Evolutionary conservation across 352 stramenopile species (phyloP).

Genomic region (Phytophthora pini): DNA sequence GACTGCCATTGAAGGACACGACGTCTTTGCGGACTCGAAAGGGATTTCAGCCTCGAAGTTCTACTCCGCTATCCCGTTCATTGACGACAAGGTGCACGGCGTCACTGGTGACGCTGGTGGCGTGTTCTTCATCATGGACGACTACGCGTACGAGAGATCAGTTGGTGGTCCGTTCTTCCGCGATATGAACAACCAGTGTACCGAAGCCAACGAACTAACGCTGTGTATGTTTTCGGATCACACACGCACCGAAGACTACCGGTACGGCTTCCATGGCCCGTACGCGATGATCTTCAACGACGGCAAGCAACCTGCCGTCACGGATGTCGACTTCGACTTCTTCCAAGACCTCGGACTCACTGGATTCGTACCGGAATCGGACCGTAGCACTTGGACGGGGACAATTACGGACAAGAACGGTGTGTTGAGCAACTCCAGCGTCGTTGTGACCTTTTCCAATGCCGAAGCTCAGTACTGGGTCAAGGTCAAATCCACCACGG

Average conservation of each 20-base stretch:
- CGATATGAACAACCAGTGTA: conserved; percentile 71
- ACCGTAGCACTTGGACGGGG: conserved; percentile 43
- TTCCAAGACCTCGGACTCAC: conserved; percentile 52
- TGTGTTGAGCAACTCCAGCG: conserved; percentile 28
- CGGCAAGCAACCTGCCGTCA: conserved; percentile 28
- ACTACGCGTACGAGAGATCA: conserved; percentile 56
- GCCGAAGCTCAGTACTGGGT: conserved; percentile 59
- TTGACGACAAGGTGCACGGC: conserved; percentile 50
- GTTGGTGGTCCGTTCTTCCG: conserved; percentile 58
- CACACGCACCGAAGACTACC: conserved; percentile 58
- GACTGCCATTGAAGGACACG: conserved; percentile 49
- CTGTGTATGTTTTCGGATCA: conserved; percentile 74
- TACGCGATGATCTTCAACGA: conserved; percentile 59
- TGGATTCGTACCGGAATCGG: conserved; percentile 43
- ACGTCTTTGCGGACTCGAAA: conserved; percentile 45
- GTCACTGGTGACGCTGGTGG: conserved; percentile 47
- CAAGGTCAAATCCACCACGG: conserved; percentile 17
- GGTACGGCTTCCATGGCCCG: conserved; percentile 61
- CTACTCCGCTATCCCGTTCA: conserved; percentile 50
- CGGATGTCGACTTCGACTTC: conserved; percentile 50
- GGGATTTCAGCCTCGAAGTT: conserved; percentile 50
- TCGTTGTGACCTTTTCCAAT: conserved; percentile 57
- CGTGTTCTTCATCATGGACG: conserved; percentile 60
- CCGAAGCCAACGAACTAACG: conserved; percentile 54
- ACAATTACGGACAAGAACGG: conserved; percentile 40